Conservation (phyloP, 805 yeast species). For the Ascoidea rubescens region DNA sequence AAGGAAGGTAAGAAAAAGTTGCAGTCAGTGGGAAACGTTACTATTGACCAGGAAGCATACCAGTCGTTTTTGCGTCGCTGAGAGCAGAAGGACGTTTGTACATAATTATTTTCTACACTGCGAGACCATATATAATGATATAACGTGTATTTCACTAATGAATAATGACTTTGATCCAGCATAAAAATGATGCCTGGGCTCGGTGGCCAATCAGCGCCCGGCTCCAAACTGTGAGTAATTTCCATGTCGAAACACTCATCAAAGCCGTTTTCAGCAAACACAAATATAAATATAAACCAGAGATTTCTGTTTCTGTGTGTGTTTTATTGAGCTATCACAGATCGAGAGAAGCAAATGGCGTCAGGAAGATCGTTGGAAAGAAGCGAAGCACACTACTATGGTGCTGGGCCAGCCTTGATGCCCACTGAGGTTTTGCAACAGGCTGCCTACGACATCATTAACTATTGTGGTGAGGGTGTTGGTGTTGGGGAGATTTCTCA, state of each 20-base stretch:
- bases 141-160: no score
- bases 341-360: neutral
- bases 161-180: no score
- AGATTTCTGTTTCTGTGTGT: neutral
- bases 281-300: no score
- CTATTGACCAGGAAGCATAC: constrained; percentile 74
- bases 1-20: constrained; percentile 86
- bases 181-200: no score
- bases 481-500: constrained; percentile 97
- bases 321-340: neutral
- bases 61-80: constrained; percentile 55
- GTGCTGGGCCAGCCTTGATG: constrained; percentile 97
- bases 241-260: neutral
- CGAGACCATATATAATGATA: no score
- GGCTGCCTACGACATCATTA: constrained; percentile 74
- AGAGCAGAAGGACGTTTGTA: neutral
- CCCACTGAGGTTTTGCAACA: constrained; percentile 76
- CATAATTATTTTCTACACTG: no score
- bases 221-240: neutral
- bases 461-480: constrained; percentile 54
- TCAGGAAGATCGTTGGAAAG: constrained; percentile 31
- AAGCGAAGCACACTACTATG: constrained; percentile 72
- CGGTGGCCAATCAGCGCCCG: neutral
- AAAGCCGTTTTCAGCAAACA: neutral
- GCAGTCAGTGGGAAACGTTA: constrained; percentile 67